Percentiles rank a stretch among this genome's conserved stretches.
These are phyloP conservation scores for Starmerella potacharoeniae DNA, from an alignment of 805 yeast species.

Conservation along the genomic window DNA sequence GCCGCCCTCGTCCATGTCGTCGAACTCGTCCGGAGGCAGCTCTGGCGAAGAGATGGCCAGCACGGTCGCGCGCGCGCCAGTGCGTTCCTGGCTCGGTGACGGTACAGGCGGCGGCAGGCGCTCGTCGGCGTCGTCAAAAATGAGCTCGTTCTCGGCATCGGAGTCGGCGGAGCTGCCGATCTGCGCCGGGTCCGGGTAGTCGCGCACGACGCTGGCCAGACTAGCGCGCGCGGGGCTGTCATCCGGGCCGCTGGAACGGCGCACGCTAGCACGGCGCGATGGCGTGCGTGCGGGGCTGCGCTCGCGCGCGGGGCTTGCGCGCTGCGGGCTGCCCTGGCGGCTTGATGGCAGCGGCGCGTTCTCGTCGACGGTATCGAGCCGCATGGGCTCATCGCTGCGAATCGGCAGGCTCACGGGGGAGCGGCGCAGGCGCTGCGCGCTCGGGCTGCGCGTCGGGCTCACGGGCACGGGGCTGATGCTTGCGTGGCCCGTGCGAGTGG, in stretches of 20 bases:
- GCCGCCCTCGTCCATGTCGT: background rate
- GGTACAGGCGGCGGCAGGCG: constrained; percentile 14
- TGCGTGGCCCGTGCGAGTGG: background rate
- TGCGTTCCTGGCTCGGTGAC: constrained; percentile 4
- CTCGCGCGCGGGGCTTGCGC: background rate
- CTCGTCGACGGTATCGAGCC: constrained; percentile 1
- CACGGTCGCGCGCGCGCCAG: background rate
- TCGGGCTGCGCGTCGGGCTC: background rate
- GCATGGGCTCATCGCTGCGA: background rate
- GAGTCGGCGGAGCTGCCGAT: background rate
- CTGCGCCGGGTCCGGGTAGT: background rate
- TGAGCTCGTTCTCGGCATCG: constrained; percentile 3
- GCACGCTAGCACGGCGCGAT: background rate
- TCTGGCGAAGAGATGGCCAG: background rate
- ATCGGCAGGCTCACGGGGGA: constrained; percentile 15
- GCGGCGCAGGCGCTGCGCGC: background rate
- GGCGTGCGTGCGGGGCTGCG: background rate
- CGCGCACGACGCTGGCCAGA: background rate
- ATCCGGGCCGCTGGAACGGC: constrained; percentile 1
- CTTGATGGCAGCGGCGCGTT: background rate
- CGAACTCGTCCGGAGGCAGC: background rate
- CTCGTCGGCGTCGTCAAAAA: constrained; percentile 14
- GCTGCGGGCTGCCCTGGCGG: constrained; percentile 4
- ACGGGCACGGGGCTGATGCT: background rate
- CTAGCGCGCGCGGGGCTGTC: constrained; percentile 1